Base-by-base conservation (phyloP, 768 basidiomycete genomes). In the Boletus rubroflammeus region DNA sequence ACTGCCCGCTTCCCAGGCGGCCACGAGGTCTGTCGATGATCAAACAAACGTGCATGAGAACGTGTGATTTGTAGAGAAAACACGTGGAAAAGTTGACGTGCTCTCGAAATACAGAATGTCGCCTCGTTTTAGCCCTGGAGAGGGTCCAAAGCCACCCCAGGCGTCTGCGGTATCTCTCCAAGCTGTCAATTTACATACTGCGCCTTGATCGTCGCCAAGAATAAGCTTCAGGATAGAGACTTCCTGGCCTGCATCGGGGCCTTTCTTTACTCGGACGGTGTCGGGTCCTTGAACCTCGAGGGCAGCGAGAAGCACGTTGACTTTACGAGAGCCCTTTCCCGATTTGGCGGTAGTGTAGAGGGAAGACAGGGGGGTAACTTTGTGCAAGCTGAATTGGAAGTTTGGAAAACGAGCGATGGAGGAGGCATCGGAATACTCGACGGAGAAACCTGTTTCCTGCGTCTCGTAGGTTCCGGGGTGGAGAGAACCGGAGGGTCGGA, bases 201-300 rank as follows among this genome's bases (percentile, higher is more conserved):
- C 76, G 1, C 85, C 85, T 28, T 80, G 80, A 50, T 90, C 87
- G 61, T 91, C 88, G 10, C 86, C 86, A 25, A 92, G 68, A 44
- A 92, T 81, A 62, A 90, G 73, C 62, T 82, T 87, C 28, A 92
- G 68, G 40, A 92, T 65, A 0, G 78, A 80, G 0, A 90, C 80
- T 55, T 87, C 81, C 53, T 81, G 82, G 8, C 89, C 90, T 5
- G 85, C 82, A 50, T 90, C 85, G 5, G 62, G 61, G 0, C 90
- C 90, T 47, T 81, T 84, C 68, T 86, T 90, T 35, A 88, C 75
- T 25, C 71, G 76, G 35, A 93, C 78, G 6, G 75, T 71, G 58
- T 88, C 85, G 0, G 88, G 90, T 0, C 88, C 89, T 47, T 91
- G 88, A 14, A 88, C 78, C 67, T 92, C 90, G 53, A 92, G 72